Base-by-base conservation (phyloP, 306 rosid species). In the Prinsepia uniflora region DNA sequence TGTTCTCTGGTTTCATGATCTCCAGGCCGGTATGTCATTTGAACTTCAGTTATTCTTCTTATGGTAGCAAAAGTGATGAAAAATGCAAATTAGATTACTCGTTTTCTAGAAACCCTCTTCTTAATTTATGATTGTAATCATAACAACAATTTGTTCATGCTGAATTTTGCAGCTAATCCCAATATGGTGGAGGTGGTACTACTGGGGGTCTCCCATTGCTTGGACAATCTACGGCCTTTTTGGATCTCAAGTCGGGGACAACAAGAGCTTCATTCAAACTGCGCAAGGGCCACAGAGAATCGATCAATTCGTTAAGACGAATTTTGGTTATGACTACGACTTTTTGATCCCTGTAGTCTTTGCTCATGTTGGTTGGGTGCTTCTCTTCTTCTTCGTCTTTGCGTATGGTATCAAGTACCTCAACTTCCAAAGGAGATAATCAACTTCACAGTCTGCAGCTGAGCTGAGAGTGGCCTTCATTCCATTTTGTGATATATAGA, bases 1-100 rank as follows among this genome's bases (percentile, higher is more conserved):
- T 89, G 75, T 89, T 89, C 78, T 85, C 89, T 41, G 96, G 92
- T 20, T 89, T 89, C 71, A 62, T 87, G 63, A 69, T 87, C 75
- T 83, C 86, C 7, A 75, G 92, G 68, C 75, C 85, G 80, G 92
- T 89, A 68, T 15, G 72, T n/a, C 18, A 34, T 50, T 30, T 30
- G 36, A 30, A 30, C 36, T 30, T 72, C 10, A 57, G 7, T 14
- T 72, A 4, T 10, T 9, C 52, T 44, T 30, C 30, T 39, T 17
- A 50, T 50, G 56, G 7, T 17, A 2, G 20, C 15, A 19, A n/a
- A 50, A 17, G 20, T 50, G 55, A 6, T 60, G 14, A 12, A 11
- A 60, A 59, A 46, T 17, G 9, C n/a, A 44, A 65, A 17, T 19
- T 3, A 17, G 67, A 39, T 39, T 41, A 18, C 24, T 63, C 30